A percentile compares a stretch with the other conserved stretches of the same genome.
Conservation (phyloP, 2,329 filamentous ascomycete genomes). For the Grosmannia serpens region DNA sequence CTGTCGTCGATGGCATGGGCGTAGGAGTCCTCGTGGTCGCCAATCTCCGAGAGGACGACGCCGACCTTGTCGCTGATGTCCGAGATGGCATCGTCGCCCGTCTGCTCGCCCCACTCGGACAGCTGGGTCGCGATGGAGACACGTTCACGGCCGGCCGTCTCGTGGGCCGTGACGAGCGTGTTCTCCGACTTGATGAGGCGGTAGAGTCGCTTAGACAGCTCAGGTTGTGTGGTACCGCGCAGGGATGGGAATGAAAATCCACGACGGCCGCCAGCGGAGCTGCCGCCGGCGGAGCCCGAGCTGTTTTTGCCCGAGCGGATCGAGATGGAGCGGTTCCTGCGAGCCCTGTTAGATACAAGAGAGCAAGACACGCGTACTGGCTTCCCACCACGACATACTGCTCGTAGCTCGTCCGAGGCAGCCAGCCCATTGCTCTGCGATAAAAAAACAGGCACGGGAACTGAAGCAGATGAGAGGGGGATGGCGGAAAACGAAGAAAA, state of each 20-base stretch:
- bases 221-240: constrained; percentile 72
- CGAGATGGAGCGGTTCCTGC: constrained; percentile 63
- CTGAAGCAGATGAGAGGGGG: background rate
- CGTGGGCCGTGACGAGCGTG: constrained; percentile 72
- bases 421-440: constrained; percentile 6
- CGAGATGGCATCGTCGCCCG: constrained; percentile 72
- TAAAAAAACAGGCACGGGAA: background rate
- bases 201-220: constrained; percentile 80
- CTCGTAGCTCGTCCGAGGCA: constrained; percentile 10
- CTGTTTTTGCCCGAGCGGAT: constrained; percentile 45
- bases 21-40: constrained; percentile 84
- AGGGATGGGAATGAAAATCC: constrained; percentile 81
- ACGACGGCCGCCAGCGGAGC: constrained; percentile 25
- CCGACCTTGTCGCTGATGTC: constrained; percentile 95
- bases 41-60: constrained; percentile 82
- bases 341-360: background rate
- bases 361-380: background rate
- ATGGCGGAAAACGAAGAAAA: background rate
- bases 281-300: constrained; percentile 31
- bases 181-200: constrained; percentile 93
- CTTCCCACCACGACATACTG: constrained; percentile 1
- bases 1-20: constrained; percentile 81
- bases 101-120: constrained; percentile 92
- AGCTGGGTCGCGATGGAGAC: constrained; percentile 78
- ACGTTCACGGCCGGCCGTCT: constrained; percentile 74